These are phyloP conservation scores for Eimeria necatrix DNA, from an alignment of 169 alveolate genomes.

Conservation along the genomic window DNA sequence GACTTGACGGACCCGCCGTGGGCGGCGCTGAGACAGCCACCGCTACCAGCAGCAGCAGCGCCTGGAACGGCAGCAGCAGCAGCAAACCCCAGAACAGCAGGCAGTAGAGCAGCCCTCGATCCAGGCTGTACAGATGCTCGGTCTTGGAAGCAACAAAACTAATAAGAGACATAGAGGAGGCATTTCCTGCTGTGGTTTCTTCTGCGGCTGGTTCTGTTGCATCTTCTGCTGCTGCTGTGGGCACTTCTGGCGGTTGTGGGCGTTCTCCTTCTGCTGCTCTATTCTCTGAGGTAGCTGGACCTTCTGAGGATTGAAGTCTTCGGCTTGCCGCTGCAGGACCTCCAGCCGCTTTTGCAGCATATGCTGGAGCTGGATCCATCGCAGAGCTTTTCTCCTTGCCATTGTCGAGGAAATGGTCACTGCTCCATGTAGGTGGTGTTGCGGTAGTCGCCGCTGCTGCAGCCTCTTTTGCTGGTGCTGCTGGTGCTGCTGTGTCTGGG, in stretches of 20 bases:
- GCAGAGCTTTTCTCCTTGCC: too few relatives aligned
- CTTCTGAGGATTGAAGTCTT: too few relatives aligned
- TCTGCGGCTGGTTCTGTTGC: background rate
- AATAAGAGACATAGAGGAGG: background rate
- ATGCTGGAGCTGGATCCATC: background rate
- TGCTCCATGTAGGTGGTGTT: background rate
- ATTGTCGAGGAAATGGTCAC: background rate
- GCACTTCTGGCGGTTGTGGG: too few relatives aligned
- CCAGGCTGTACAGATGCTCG: conserved; percentile 5
- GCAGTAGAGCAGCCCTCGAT: background rate
- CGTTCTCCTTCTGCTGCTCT: too few relatives aligned
- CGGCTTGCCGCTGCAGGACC: background rate
- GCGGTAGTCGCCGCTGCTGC: background rate
- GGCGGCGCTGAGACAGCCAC: background rate
- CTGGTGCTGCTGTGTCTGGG: background rate
- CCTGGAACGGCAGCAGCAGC: conserved; percentile 21
- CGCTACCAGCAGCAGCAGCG: conserved; percentile 39
- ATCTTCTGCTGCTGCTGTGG: too few relatives aligned
- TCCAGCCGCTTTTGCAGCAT: background rate
- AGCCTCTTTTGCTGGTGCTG: background rate
- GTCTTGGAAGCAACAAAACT: background rate
- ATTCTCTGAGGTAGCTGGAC: too few relatives aligned
- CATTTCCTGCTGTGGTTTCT: background rate
- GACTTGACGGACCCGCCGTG: too few relatives aligned
- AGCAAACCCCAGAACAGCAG: conserved; percentile 12